Base-by-base conservation (phyloP, 2,329 filamentous ascomycete genomes). In the Shiraia sp. region DNA sequence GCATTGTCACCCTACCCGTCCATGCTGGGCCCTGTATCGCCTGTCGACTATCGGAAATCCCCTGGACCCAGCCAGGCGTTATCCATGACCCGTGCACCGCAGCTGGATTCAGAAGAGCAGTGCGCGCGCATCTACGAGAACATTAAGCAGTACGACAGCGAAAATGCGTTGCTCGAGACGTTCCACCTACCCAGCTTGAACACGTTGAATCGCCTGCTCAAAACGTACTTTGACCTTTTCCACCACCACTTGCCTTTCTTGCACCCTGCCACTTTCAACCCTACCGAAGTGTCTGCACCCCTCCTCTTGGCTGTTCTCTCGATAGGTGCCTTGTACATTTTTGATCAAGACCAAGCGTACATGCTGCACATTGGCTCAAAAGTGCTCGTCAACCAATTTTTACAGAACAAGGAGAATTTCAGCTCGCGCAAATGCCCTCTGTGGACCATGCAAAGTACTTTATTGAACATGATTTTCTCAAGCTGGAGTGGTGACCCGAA, bases 401-500 rank as follows among this genome's bases (percentile, higher is more conserved):
- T 99, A 49, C 90, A 96, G 72, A 95, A 96, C 75, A 96, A 96
- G 77, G 91, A 96, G 70, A 96, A 95, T 72, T 97, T 97, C 71
- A 96, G 92, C 76, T 97, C 93, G 7, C 85, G 92, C 59, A 97
- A 96, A 70, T 97, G 92, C 62, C 93, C 93, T 3, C 74, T 99
- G 10, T 97, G 93, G 92, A 93, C 92, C 33, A 97, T 97, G 90
- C 93, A 99, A 69, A 90, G 89, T 68, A 95, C 91, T 3, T 76
- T 99, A 39, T 78, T 99, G 44, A 99, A 99, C 77, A 97, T 97
- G 93, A 86, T 96, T 54, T 97, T 99, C 69, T 90, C 93, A 40
- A 97, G 91, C 77, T 99, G 93, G 93, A 97, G 93, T 69, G 93
- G 93, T 61, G 93, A 97, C 64, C 87, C 93, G 25, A 97, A 96